Conservation (phyloP, 768 basidiomycete genomes). For the Filobasidium wieringae region DNA sequence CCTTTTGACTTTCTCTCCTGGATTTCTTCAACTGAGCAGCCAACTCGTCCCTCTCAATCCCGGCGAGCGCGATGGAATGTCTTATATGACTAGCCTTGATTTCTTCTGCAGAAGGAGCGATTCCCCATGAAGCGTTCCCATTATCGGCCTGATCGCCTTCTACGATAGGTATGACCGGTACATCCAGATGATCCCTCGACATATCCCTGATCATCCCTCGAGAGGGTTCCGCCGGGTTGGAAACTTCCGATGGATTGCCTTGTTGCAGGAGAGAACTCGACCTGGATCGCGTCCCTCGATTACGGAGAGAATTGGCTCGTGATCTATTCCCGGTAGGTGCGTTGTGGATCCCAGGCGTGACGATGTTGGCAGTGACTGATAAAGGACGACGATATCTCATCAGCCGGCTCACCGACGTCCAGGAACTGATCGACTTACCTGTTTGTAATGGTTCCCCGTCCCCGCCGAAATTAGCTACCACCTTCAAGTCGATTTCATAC, state of each 20-base stretch:
- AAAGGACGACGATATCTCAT: neutral
- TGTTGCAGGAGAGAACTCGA: slow-evolving; percentile 27
- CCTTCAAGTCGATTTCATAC: slow-evolving; percentile 69
- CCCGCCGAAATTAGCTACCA: slow-evolving; percentile 2
- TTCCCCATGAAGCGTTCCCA: neutral
- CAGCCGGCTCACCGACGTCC: slow-evolving; percentile 12
- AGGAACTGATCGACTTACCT: neutral
- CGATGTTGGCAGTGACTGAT: neutral
- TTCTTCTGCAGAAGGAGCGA: slow-evolving; percentile 17
- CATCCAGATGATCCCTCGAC: neutral
- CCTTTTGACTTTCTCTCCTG: slow-evolving; percentile 69
- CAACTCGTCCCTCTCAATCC: slow-evolving; percentile 57
- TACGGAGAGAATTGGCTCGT: slow-evolving; percentile 12
- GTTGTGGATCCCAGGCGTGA: neutral
- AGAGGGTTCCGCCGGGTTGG: neutral
- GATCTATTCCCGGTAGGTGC: slow-evolving; percentile 1
- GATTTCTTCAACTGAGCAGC: slow-evolving; percentile 60
- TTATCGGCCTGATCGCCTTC: neutral
- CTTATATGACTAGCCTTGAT: slow-evolving; percentile 44
- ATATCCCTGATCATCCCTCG: neutral
- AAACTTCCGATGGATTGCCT: neutral
- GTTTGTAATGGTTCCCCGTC: neutral
- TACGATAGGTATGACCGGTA: neutral
- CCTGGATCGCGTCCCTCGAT: slow-evolving; percentile 24
- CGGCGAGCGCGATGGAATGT: slow-evolving; percentile 53